These are phyloP conservation scores for Penicillium sp. DNA, from an alignment of 2,329 filamentous ascomycete genomes.

Conservation along the genomic window DNA sequence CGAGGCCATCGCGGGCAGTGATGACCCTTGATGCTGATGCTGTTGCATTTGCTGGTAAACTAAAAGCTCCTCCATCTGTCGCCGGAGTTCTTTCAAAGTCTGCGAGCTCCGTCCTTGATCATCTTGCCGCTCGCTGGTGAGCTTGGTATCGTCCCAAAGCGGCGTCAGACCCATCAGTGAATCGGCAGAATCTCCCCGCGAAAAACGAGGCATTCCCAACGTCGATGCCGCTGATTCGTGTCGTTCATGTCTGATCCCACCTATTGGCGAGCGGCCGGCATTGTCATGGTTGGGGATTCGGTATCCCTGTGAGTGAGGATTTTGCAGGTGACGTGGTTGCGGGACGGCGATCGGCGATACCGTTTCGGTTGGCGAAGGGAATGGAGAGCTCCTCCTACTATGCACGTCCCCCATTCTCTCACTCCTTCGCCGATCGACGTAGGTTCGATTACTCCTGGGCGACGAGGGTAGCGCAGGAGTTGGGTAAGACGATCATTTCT, in stretches of 20 bases:
- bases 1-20: slow-evolving; percentile 5
- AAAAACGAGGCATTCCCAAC: slow-evolving; percentile 13
- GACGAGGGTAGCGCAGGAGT: slow-evolving; percentile 28
- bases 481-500: slow-evolving; percentile 33
- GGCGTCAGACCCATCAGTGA: slow-evolving; percentile 15
- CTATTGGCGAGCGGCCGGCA: slow-evolving; percentile 12
- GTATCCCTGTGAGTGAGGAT: slow-evolving; percentile 21
- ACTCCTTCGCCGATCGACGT: slow-evolving; percentile 29
- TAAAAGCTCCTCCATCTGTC: slow-evolving; percentile 41
- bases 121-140: slow-evolving; percentile 20
- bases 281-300: slow-evolving; percentile 15
- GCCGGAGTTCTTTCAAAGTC: slow-evolving; percentile 38
- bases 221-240: slow-evolving; percentile 8
- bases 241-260: slow-evolving; percentile 7
- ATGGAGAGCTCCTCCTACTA: slow-evolving; percentile 38
- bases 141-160: slow-evolving; percentile 20
- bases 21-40: slow-evolving; percentile 21
- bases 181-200: slow-evolving; percentile 21
- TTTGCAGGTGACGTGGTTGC: slow-evolving; percentile 23
- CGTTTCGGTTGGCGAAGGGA: slow-evolving; percentile 37
- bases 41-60: slow-evolving; percentile 39
- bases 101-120: slow-evolving; percentile 33
- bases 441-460: slow-evolving; percentile 30
- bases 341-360: slow-evolving; percentile 28
- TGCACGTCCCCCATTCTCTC: slow-evolving; percentile 34